Evolutionary conservation across 2,329 filamentous ascomycete species (phyloP), one percentile per base, ranked within the genome.

Genomic region (Pseudohalonectria lignicola): DNA sequence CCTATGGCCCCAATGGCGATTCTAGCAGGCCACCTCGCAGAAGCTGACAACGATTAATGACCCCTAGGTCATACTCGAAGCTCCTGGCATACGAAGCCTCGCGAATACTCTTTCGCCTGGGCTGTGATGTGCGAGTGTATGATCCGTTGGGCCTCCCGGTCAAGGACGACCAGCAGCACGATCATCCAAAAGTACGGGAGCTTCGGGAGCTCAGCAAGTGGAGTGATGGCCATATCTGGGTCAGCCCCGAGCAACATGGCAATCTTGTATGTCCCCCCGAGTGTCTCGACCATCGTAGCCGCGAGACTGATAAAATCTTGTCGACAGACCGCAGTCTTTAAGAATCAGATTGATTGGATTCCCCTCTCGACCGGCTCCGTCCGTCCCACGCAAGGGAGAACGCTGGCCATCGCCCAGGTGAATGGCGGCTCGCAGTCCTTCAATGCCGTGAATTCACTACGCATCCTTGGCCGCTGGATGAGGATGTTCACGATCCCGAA

Each of bases 341-440:
- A 82, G 45, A 78, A 79, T 45, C 76, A 82, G 45, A 81, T 82
- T 34, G 78, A 82, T 53, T 82, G 78, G 79, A 77, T 82, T 29
- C 77, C 77, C 0, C 59, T 82, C 0, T 67, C 62, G 2, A 70
- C 70, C 0, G 76, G 77, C 18, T 72, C 71, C 8, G 69, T 82
- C 0, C 71, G 77, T 1, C 78, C 76, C 0, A 82, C 78, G 0
- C 77, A 82, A 56, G 77, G 77, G 25, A 66, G 76, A 1, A 82
- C 76, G 0, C 60, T 82, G 1, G 69, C 70, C 1, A 64, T 82
- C 17, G 71, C 73, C 0, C 74, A 80, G 51, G 75, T 82, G 1
- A 72, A 63, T 37, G 77, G 78, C 13, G 78, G 77, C 1, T 77
- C 71, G 1, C 78, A 82, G 51, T 75, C 68, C 0, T 82, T 82